A percentile compares a stretch with the other conserved stretches of the same genome.
Conservation (phyloP, 495 filamentous ascomycete species). For the Daldinia grandis region DNA sequence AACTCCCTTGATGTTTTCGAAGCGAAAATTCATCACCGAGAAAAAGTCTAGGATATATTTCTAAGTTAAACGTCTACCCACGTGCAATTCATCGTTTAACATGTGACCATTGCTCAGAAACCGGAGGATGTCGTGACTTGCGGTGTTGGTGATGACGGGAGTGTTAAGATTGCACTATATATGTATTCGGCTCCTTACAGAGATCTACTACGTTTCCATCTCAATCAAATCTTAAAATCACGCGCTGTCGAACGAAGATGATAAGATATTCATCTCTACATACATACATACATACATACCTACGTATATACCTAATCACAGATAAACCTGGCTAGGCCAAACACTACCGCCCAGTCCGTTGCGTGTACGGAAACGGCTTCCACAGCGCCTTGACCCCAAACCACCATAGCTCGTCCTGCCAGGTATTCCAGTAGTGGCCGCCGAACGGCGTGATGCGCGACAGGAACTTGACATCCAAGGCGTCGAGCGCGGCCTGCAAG, state of each 20-base stretch:
- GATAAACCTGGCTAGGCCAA: background rate
- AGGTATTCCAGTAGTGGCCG: constrained; percentile 48
- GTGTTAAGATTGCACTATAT: background rate
- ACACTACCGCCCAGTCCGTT: constrained; percentile 18
- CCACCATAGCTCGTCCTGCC: constrained; percentile 50
- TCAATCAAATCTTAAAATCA: background rate
- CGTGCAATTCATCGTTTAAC: background rate
- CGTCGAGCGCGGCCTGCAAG: constrained; percentile 40
- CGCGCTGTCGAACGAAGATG: constrained; percentile 12
- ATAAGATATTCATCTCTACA: background rate
- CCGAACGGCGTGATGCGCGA: constrained; percentile 44
- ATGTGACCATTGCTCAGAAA: constrained; percentile 16
- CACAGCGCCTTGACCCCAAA: constrained; percentile 46
- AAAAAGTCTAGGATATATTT: background rate
- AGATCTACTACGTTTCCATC: background rate
- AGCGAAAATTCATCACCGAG: background rate
- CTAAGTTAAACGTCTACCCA: background rate
- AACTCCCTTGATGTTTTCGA: background rate
- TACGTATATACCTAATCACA: background rate
- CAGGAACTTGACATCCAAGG: constrained; percentile 27
- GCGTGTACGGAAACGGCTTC: constrained; percentile 42
- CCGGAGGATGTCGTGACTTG: background rate
- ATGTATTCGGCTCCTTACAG: background rate
- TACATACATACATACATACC: background rate
- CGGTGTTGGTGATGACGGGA: background rate